phyloP scores from a whole-genome alignment of 805 yeast genomes.

The Saccharomycopsis lassenensis region DNA sequence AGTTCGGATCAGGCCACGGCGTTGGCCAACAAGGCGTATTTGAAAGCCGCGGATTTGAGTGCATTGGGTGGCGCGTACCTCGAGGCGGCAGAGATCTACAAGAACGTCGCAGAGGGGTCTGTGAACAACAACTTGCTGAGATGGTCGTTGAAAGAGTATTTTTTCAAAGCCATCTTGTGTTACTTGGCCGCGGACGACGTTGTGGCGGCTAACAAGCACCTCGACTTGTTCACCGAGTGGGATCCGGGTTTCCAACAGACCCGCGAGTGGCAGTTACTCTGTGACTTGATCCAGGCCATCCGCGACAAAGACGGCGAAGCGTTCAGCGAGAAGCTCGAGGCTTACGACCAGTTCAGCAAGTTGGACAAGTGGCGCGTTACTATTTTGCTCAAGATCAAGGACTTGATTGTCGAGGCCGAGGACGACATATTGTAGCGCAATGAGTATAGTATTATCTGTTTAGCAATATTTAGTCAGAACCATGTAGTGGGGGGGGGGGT shows the following conservation, averaged over 20 bases:
- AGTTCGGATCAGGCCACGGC: conserved; percentile 90
- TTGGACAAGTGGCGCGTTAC: conserved; percentile 88
- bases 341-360: conserved; percentile 78
- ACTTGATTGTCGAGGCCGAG: conserved; percentile 56
- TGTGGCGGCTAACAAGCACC: conserved; percentile 72
- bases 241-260: conserved; percentile 66
- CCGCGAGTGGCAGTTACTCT: conserved; percentile 62
- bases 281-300: conserved; percentile 61
- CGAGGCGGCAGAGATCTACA: conserved; percentile 68
- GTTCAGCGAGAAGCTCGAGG: conserved; percentile 63
- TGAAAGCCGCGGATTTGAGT: conserved; percentile 82
- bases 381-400: conserved; percentile 72
- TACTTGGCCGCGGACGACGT: conserved; percentile 74
- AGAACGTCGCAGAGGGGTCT: conserved; percentile 65
- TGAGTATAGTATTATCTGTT: too few species aligned
- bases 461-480: too few species aligned
- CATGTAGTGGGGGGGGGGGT: too few species aligned
- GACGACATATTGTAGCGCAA: conserved; percentile 42
- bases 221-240: conserved; percentile 52
- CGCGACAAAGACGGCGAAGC: conserved; percentile 70
- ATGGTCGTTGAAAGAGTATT: conserved; percentile 92
- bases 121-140: conserved; percentile 63
- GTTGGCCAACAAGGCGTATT: conserved; percentile 72
- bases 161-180: conserved; percentile 73
- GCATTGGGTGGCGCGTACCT: conserved; percentile 67